These are phyloP conservation scores for Hansenula anomala DNA, from an alignment of 1,139 yeast species.

Conservation along the genomic window DNA sequence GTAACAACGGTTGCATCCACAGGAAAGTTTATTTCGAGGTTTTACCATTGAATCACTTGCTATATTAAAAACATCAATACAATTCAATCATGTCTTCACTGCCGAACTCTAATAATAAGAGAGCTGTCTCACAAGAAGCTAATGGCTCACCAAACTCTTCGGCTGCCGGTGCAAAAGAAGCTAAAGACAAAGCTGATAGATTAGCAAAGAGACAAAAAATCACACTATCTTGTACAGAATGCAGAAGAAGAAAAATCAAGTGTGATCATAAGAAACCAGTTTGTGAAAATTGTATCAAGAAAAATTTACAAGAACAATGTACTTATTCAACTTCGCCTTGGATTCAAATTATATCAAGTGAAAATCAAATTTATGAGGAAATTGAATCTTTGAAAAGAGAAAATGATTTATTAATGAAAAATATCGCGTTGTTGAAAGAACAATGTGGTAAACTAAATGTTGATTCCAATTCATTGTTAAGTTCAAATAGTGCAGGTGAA, in stretches of 20 bases:
- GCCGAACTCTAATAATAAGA: not conserved
- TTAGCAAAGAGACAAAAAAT: slow-evolving; percentile 31
- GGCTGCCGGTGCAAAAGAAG: too few species aligned
- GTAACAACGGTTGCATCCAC: too few species aligned
- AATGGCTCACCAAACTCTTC: not conserved
- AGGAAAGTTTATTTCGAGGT: too few species aligned
- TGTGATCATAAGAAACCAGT: slow-evolving; percentile 54
- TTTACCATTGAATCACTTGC: too few species aligned
- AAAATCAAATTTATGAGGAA: slow-evolving; percentile 16
- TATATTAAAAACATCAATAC: too few species aligned
- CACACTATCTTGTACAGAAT: slow-evolving; percentile 41
- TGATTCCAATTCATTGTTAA: not conserved
- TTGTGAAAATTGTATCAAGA: slow-evolving; percentile 45
- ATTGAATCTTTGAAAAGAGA: slow-evolving; percentile 14
- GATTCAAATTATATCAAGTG: slow-evolving; percentile 18
- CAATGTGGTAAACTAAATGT: slow-evolving; percentile 1
- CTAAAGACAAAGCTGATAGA: not conserved
- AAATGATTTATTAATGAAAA: slow-evolving; percentile 15
- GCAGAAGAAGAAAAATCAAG: slow-evolving; percentile 45
- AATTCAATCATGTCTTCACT: not conserved
- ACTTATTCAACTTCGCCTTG: slow-evolving; percentile 19
- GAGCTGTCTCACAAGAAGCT: not conserved
- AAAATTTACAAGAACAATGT: slow-evolving; percentile 23
- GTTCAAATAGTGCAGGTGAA: not conserved
- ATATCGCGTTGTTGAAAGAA: slow-evolving; percentile 10